Conservation (phyloP, 169 alveolate genomes). For the Perkinsus olseni region DNA sequence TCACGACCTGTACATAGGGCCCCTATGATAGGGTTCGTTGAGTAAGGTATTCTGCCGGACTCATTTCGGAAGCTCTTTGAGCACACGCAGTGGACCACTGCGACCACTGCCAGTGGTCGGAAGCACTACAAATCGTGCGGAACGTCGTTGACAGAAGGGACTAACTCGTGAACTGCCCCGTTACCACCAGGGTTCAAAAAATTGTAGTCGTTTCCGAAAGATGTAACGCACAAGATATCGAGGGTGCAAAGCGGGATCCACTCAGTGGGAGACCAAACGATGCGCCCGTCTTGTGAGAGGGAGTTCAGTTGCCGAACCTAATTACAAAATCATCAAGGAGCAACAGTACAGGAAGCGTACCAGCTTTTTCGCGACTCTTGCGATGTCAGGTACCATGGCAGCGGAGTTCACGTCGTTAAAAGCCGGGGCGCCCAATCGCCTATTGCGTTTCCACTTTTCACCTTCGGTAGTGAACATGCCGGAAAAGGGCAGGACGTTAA, state of each 20-base stretch:
- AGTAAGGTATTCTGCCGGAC: too few relatives aligned
- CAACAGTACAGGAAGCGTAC: too few relatives aligned
- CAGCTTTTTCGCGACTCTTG: not conserved
- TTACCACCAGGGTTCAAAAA: not conserved
- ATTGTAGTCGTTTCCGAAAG: not conserved
- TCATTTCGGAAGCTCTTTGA: too few relatives aligned
- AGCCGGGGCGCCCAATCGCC: not conserved
- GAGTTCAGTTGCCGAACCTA: not conserved
- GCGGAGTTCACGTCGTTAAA: not conserved
- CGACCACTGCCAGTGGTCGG: too few relatives aligned
- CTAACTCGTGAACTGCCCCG: too few relatives aligned
- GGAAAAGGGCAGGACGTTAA: not conserved
- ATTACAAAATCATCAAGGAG: not conserved
- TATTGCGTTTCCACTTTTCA: not conserved
- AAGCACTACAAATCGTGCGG: too few relatives aligned
- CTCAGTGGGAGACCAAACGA: not conserved
- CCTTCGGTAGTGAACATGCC: not conserved
- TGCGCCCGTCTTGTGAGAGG: not conserved
- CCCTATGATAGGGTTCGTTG: too few relatives aligned
- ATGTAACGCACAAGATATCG: not conserved
- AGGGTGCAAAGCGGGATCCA: not conserved
- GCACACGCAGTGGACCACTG: too few relatives aligned
- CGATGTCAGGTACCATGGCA: not conserved
- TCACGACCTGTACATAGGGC: too few relatives aligned
- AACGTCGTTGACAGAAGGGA: too few relatives aligned